Percentiles rank a stretch among this genome's conserved stretches.
phyloP scores from a whole-genome alignment of 1,284 basidiomycete genomes.

The Athelia sp. region DNA sequence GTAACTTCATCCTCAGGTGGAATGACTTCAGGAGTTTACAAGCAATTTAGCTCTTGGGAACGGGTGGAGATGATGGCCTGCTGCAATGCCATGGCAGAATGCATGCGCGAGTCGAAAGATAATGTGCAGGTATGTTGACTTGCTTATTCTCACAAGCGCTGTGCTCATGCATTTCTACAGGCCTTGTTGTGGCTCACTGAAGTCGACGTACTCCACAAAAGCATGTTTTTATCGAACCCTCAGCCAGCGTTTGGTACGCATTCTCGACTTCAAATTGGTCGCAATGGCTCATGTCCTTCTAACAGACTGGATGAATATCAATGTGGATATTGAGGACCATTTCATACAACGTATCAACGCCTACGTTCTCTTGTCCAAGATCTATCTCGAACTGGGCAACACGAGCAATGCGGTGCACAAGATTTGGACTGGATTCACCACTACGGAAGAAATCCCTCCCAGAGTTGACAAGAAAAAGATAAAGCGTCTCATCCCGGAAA shows the following conservation, averaged over 20 bases:
- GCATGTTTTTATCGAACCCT: background rate
- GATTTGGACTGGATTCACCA: background rate
- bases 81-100: background rate
- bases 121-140: background rate
- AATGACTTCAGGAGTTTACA: background rate
- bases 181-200: background rate
- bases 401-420: background rate
- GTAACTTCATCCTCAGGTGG: background rate
- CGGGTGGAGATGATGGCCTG: background rate
- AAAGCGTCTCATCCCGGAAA: background rate
- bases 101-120: background rate
- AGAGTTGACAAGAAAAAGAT: background rate
- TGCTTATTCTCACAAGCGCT: background rate
- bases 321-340: background rate
- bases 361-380: background rate
- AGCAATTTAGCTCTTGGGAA: background rate
- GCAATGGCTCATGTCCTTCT: background rate
- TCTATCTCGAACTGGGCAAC: background rate
- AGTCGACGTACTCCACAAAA: background rate
- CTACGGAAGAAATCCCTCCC: background rate
- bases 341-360: background rate
- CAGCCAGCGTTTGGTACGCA: background rate
- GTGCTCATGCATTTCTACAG: background rate
- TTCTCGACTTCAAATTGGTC: background rate
- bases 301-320: background rate